Base-by-base conservation (phyloP, 805 yeast genomes). In the Kodamaea sagamina region DNA sequence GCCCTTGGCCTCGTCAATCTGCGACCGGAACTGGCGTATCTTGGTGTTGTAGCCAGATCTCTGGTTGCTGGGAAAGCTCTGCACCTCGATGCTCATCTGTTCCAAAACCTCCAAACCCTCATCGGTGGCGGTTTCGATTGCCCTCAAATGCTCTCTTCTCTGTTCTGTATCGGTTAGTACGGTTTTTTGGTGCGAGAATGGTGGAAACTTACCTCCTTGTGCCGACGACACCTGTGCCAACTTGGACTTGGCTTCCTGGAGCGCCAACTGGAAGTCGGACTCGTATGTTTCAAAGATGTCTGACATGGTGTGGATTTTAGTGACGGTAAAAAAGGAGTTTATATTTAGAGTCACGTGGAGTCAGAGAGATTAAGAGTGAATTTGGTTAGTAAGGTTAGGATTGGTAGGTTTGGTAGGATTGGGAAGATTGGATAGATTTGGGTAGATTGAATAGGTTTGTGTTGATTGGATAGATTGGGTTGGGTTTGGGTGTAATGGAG, bases 61-160 rank as follows among this genome's bases (percentile, higher is more conserved):
- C 48, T 71, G 78, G 48, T 65, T 78, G 47, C 92, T 82, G n/a
- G 96, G 88, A 25, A 89, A 74, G 55, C 83, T 84, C 58, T 84
- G 89, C 2, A 90, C 84, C 60, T 92, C 98, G 32, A 92, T 73
- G 19, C 81, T 81, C 83, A 93, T 83, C 52, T 92, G 95, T 51
- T 90, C 97, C 34, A 89, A 63, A 31, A 87, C 73, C 57, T 87
- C 95, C 43, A 81, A 75, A 27, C 85, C 84, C 57, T 88, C 96
- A 53, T 88, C 96, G n/a, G 85, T 71, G 13, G 84, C 76, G 35
- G 74, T 70, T 55, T 86, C 89, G 2, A 80, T 74, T 11, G 82
- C 78, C 52, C 75, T 75, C 64, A 83, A 68, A 12, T 82, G 71
- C 8, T 66, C 71, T 29, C 74, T 72, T 43, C 89, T 72, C 40